Evolutionary conservation across 192 early-diverging fungal genomes (phyloP), one percentile per base, ranked within the genome.

Genomic region (Backusella psychrophila): DNA sequence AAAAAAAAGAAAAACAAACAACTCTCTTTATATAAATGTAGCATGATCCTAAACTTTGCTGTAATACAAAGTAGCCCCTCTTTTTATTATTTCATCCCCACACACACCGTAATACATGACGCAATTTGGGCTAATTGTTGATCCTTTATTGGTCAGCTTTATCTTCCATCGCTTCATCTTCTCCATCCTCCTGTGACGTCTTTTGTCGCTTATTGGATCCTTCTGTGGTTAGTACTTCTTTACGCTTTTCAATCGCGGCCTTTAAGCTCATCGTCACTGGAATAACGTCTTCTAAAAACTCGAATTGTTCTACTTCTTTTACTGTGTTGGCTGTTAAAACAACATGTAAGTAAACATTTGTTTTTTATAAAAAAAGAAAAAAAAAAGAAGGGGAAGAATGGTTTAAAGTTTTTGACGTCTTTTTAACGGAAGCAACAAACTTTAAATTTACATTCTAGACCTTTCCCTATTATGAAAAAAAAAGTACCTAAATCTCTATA

Each of bases 401-500:
- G 19, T 49, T 49, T 21, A n/a, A 6, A n/a, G 46, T 49, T 33
- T 33, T 3, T 33, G 33, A 33, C 33, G 33, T 33, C 33, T 33
- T 33, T 33, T 33, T 33, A 11, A 39, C 38, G 11, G 38, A 39
- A 12, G 7, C 38, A 49, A 21, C 6, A 49, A 49, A 49, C 19
- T 7, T 49, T 49, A 49, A 49, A 19, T n/a, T 19, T 19, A 19
- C 19, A 39, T 12, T 39, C 11, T 8, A 39, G 38, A 12, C 46
- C 42, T 44, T 44, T 44, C 3, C 1, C 19, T 49, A 6, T 7
- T 17, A 0, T 17, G 14, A 44, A 44, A 44, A 11, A 44, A 44
- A 44, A 42, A 6, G 49, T 91, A 84, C 90, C 91, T 66, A 92
- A 86, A 76, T 94, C 91, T 82, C 88, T 89, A 77, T 92, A 94